A percentile compares a stretch with the other conserved stretches of the same genome.
Evolutionary conservation across 2,329 filamentous ascomycete species (phyloP).

Genomic region (Pseudogymnoascus sp.): DNA sequence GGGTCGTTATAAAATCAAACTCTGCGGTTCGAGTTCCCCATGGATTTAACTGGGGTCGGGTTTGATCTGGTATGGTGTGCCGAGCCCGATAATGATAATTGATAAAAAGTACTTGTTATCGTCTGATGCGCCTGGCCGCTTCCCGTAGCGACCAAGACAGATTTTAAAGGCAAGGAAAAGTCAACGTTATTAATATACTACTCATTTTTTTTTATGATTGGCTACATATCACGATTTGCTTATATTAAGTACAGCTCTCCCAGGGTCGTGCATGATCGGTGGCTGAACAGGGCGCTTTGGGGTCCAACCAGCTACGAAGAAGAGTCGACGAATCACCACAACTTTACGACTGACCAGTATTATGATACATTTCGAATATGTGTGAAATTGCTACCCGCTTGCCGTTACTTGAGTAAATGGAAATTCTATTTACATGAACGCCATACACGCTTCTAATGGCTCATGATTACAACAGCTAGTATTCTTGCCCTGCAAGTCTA

Average conservation of each 20-base stretch:
- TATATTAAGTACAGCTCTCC: not conserved
- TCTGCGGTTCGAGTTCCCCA: not conserved
- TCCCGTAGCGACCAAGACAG: slow-evolving; percentile 34
- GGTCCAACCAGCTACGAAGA: not conserved
- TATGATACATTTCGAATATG: not conserved
- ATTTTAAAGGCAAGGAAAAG: slow-evolving; percentile 16
- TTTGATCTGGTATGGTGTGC: slow-evolving; percentile 4
- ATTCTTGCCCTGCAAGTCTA: not conserved
- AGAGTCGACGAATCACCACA: not conserved
- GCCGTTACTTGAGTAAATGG: slow-evolving; percentile 6
- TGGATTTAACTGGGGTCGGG: not conserved
- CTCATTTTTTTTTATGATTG: not conserved
- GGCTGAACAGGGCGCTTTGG: not conserved
- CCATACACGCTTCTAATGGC: not conserved
- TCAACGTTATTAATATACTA: not conserved
- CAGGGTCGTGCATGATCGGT: not conserved
- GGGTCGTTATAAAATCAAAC: slow-evolving; percentile 9
- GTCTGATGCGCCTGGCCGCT: slow-evolving; percentile 26
- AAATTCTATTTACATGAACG: slow-evolving; percentile 1
- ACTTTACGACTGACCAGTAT: not conserved
- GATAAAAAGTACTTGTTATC: slow-evolving; percentile 8
- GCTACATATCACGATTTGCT: not conserved
- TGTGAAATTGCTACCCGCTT: not conserved
- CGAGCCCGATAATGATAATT: slow-evolving; percentile 9
- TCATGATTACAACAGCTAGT: slow-evolving; percentile 2